Percentiles rank a stretch among this genome's conserved stretches.
Conservation (phyloP, 306 rosid species). For the Boehmeria nivea region DNA sequence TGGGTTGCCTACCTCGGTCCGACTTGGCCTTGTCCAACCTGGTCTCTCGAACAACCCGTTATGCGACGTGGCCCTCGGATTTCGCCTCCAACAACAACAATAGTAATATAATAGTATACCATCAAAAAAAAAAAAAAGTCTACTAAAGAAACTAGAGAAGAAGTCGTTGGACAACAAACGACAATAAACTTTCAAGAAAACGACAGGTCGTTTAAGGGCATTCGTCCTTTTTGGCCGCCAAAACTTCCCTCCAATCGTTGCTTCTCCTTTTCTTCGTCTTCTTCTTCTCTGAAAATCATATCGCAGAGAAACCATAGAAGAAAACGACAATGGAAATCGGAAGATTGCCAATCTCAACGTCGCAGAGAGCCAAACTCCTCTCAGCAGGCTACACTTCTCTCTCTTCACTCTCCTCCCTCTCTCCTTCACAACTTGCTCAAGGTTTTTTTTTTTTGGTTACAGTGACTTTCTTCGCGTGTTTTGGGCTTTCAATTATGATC, state of each 20-base stretch:
- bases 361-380: slow-evolving; percentile 73
- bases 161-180: background rate
- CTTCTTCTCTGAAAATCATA: too few relatives aligned
- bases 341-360: slow-evolving; percentile 65
- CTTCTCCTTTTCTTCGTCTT: too few relatives aligned
- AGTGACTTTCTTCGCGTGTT: background rate
- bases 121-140: too few relatives aligned
- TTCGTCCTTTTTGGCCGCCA: background rate
- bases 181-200: background rate
- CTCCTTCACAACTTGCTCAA: slow-evolving; percentile 56
- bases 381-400: slow-evolving; percentile 68
- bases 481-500: background rate
- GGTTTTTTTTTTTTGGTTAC: slow-evolving; percentile 29
- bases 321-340: slow-evolving; percentile 65
- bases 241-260: background rate
- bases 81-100: too few relatives aligned
- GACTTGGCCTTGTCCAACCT: too few relatives aligned
- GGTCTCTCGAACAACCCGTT: too few relatives aligned
- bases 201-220: too few relatives aligned
- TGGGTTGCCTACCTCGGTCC: too few relatives aligned
- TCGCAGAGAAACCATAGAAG: background rate
- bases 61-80: too few relatives aligned
- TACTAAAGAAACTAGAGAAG: too few relatives aligned
- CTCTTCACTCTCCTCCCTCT: slow-evolving; percentile 41
- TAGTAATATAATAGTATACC: too few relatives aligned